These are phyloP conservation scores for Albifimbria verrucaria DNA, from an alignment of 2,329 filamentous ascomycete species.

Conservation along the genomic window DNA sequence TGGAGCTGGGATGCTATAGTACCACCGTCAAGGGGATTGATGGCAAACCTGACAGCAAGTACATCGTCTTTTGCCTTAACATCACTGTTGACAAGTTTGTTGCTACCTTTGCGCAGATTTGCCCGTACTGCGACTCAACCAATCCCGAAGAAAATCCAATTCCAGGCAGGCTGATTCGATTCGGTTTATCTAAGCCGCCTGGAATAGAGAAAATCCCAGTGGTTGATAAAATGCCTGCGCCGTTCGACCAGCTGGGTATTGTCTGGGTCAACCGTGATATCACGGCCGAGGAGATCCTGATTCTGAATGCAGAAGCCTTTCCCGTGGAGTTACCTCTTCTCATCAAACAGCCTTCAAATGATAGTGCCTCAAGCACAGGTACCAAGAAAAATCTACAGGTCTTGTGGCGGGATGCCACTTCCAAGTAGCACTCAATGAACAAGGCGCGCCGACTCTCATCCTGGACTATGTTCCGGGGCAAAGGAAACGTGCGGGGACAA, in stretches of 20 bases:
- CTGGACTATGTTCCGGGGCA: neutral
- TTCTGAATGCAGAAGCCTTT: neutral
- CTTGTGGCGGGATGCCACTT: neutral
- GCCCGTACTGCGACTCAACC: neutral
- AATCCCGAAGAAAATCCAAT: neutral
- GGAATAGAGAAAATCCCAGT: neutral
- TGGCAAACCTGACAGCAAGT: neutral
- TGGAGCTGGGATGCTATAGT: neutral
- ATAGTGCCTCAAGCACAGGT: neutral
- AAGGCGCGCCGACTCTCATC: neutral
- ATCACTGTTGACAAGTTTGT: neutral
- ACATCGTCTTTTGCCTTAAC: neutral
- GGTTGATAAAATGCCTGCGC: neutral
- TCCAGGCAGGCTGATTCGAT: neutral
- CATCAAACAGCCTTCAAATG: neutral
- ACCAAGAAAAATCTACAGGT: neutral
- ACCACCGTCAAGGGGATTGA: no score
- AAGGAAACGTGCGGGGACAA: neutral
- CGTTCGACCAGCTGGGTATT: neutral
- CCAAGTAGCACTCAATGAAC: neutral
- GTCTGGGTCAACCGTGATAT: neutral
- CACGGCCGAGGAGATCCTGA: neutral
- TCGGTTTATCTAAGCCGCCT: neutral
- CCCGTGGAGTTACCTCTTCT: neutral
- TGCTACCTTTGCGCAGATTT: neutral